Base-by-base conservation (phyloP, 2,329 filamentous ascomycete genomes). In the Geosmithia flava region DNA sequence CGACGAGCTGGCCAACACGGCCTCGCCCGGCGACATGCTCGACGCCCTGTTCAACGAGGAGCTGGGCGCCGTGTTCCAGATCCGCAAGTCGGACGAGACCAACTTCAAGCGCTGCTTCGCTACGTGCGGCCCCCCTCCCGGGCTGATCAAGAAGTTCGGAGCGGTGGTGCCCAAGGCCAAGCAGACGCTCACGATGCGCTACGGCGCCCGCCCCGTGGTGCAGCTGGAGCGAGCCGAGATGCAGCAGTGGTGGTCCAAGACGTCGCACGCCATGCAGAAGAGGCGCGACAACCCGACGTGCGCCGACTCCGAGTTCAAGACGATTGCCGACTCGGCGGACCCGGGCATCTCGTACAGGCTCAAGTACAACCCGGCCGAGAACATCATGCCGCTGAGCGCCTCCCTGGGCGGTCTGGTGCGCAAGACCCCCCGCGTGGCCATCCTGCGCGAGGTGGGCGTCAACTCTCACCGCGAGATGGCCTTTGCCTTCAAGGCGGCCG, bases 401-500 rank as follows among this genome's bases (percentile, higher is more conserved):
- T 70, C 64, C 56, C 71, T 65, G 60, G 64, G 68, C 47, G 61
- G 65, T 54, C 55, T 72, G 50, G 78, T 88, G 60, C 74, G 72
- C 52, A 76, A 70, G 56, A 57, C 62, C 65, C 85, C 86, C 1
- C 80, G 82, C 30, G 90, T 98, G 20, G 93, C 93, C 42, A 95
- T 98, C 56, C 80, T 98, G 20, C 79, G 93, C 60, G 93, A 97
- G 65, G 89, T 96, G 64, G 93, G 93, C 62, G 87, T 95, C 55
- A 97, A 98, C 68, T 87, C 90, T 42, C 81, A 96, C 58, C 83
- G 88, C n/a, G 93, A 98, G 65, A 95, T 98, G 87, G 93, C 93
- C 1, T 97, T 95, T 60, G 89, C 90, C 45, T 97, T 97, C 75
- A 82, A 85, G 54, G 81, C 82, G 37, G 91, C 93, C 42, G 91